Conservation (phyloP, 73 alveolate genomes). For the Paramecium caudatum region DNA sequence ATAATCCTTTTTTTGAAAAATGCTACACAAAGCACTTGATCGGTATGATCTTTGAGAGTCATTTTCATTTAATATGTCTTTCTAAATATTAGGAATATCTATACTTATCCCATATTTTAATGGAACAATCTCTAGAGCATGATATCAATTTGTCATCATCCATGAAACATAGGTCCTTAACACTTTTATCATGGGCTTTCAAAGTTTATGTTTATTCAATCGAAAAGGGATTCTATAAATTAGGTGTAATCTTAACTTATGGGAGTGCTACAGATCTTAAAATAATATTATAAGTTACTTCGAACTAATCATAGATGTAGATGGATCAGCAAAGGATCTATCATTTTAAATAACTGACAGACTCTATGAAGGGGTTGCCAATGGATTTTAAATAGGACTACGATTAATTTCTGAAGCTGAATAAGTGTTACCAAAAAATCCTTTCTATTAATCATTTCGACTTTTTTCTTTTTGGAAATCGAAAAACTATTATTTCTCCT, state of each 20-base stretch:
- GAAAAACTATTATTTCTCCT: too few relatives aligned
- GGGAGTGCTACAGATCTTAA: slow-evolving; percentile 25
- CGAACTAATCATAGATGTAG: slow-evolving; percentile 14
- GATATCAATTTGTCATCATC: slow-evolving; percentile 39
- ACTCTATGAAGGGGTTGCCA: too few relatives aligned
- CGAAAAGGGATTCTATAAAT: slow-evolving; percentile 6
- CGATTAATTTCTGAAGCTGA: too few relatives aligned
- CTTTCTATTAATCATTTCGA: too few relatives aligned
- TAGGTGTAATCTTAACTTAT: background rate
- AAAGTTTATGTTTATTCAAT: background rate
- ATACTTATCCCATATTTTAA: slow-evolving; percentile 62
- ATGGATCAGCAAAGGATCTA: too few relatives aligned
- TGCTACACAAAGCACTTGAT: slow-evolving; percentile 23
- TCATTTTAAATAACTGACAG: too few relatives aligned
- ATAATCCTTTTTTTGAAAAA: background rate
- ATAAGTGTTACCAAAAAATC: too few relatives aligned
- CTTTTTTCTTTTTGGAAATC: too few relatives aligned
- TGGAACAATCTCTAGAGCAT: slow-evolving; percentile 21
- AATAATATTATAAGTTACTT: background rate
- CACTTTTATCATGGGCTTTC: slow-evolving; percentile 59
- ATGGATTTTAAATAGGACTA: too few relatives aligned
- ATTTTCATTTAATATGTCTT: background rate
- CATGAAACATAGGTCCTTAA: slow-evolving; percentile 47
- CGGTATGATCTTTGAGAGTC: slow-evolving; percentile 17
- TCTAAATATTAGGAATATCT: slow-evolving; percentile 11